Base-by-base conservation (phyloP, 192 early-diverging fungal species). In the Gonapodya prolifera region DNA sequence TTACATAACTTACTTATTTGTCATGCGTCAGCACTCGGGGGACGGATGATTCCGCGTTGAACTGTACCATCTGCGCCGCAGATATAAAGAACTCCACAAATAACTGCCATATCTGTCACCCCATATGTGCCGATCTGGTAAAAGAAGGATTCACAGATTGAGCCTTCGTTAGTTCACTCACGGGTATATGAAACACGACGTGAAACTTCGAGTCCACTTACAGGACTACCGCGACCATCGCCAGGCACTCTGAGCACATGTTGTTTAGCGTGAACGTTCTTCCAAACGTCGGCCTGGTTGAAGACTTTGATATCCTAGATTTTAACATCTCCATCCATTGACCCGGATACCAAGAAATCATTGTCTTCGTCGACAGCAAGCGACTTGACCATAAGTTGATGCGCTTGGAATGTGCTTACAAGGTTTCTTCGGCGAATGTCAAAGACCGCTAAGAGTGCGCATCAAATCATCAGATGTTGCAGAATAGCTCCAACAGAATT, bases 311-410 rank as follows among this genome's bases (percentile, higher is more conserved):
- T 84, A 61, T 75, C 87, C 86, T 87, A 86, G 88, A 86, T 88
- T 83, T 91, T 91, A 45, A 91, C 81, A 69, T 91, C 90, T 0
- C 91, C 92, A 35, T 90, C 90, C 30, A 83, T 82, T 0, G 91
- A 90, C 29, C 92, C 91, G 30, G 90, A 91, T 34, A 92, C 83
- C 30, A 93, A 81, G 16, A 78, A 75, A 32, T 87, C 81, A 23
- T 87, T 87, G 18, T 82, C 81, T 29, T 85, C 81, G 79, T 93
- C 92, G 35, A 92, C 84, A 17, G 81, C 82, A 16, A 93, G 83
- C 23, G 92, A 73, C 74, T 85, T 87, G 32, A 94, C 87, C n/a
- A 86, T 80, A 69, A 86, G 84, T 30, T 88, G 84, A 76, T 94
- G 91, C 2, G 91, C 93, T 2, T 84, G 83, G 76, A 93, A 89